Evolutionary conservation across 2,329 filamentous ascomycete species (phyloP), one percentile per base, ranked within the genome.

Genomic region (Monosporascus sp.): DNA sequence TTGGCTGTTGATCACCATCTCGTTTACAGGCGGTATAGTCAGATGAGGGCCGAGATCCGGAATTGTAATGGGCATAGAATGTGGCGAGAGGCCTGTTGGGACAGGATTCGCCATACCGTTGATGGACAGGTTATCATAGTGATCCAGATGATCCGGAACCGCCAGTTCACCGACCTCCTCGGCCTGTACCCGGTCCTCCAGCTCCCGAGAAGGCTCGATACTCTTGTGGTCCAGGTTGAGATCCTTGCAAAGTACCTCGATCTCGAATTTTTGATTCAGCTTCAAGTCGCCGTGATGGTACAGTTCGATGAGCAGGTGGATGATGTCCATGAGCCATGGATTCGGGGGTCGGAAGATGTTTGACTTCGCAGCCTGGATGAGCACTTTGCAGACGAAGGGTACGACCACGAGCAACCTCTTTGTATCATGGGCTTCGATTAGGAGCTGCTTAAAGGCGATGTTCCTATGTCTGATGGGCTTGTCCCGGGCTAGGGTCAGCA

Each of bases 201-300:
- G 94, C 65, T 92, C 87, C 22, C 88, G 86, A 0, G 92, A 90
- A 1, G 93, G 90, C 62, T 95, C 88, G 57, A 97, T 91, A 54
- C 82, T 87, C 73, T 95, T 96, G 71, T 96, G 88, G 57, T 97
- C 91, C n/a, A 97, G 78, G 51, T 87, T 87, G 17, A 99, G 77
- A 14, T 92, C 92, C 67, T 95, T 95, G 77, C 92, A 99, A 24
- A 99, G 80, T 25, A 99, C 92, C 71, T 99, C 94, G 54, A 99
- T 97, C 70, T 99, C 94, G 63, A 99, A 99, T 65, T 97, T 99
- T 50, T 96, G 85, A 62, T 97, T 97, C 38, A 99, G 81, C 70
- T 97, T 97, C 52, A 99, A 77, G 62, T 97, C 93, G 15, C 90
- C 90, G 64, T 89, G 88, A 65, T 96, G 88, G 65, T 99, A 99